Percentiles rank a stretch among this genome's conserved stretches.
These are phyloP conservation scores for Canariomyces notabilis DNA, from an alignment of 2,329 filamentous ascomycete genomes.

Conservation along the genomic window DNA sequence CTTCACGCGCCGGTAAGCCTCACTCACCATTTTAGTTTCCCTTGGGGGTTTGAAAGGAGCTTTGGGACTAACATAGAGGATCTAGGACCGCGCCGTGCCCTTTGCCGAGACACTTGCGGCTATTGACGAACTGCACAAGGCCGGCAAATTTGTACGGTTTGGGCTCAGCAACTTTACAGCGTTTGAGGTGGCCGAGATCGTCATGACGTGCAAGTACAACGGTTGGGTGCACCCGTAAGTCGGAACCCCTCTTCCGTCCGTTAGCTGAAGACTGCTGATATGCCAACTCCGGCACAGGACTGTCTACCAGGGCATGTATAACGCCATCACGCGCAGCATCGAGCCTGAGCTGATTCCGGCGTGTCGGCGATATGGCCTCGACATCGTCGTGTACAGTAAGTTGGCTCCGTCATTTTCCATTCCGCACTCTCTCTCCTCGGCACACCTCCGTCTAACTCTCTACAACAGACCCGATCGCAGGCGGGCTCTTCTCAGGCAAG, in stretches of 20 bases:
- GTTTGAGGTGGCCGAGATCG: slow-evolving; percentile 72
- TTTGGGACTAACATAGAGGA: too few relatives aligned
- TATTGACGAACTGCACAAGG: slow-evolving; percentile 63
- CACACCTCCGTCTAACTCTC: too few relatives aligned
- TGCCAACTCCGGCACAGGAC: too few relatives aligned
- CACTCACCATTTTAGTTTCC: too few relatives aligned
- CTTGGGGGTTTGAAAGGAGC: too few relatives aligned
- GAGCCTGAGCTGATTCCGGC: slow-evolving; percentile 63
- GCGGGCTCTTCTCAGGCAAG: slow-evolving; percentile 65
- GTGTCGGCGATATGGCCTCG: slow-evolving; percentile 62
- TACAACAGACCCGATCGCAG: slow-evolving; percentile 67
- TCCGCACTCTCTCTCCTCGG: too few relatives aligned
- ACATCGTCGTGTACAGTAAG: slow-evolving; percentile 67
- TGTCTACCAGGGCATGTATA: slow-evolving; percentile 74
- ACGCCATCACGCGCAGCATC: slow-evolving; percentile 43
- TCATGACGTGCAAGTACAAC: slow-evolving; percentile 60
- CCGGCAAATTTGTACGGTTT: slow-evolving; percentile 65
- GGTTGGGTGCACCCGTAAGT: slow-evolving; percentile 67
- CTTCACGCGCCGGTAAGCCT: slow-evolving; percentile 60
- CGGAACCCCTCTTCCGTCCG: too few relatives aligned
- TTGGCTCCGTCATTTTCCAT: too few relatives aligned
- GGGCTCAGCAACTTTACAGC: slow-evolving; percentile 69
- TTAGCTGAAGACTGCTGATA: too few relatives aligned
- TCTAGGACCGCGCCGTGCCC: slow-evolving; percentile 45
- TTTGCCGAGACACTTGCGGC: slow-evolving; percentile 66